Conservation (phyloP, 305 asterid species). For the Fraxinus baroniana region DNA sequence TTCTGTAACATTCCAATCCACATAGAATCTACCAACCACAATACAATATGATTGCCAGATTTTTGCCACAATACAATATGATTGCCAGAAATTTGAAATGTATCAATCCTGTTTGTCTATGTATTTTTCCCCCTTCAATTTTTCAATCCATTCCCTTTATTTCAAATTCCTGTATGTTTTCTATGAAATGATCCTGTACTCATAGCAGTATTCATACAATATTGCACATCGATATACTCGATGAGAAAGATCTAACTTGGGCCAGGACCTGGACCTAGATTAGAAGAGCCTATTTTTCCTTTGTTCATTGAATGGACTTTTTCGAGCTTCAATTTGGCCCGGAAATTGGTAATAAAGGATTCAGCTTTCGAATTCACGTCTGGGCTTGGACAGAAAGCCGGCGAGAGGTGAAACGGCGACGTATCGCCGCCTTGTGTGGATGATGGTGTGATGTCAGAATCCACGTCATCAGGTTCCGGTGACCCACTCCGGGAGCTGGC, state of each 20-base stretch:
- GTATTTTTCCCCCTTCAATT: too few species aligned
- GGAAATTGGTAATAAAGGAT: constrained; percentile 55
- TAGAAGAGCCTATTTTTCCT: constrained; percentile 39
- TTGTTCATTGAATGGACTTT: constrained; percentile 45
- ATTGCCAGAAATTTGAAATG: too few species aligned
- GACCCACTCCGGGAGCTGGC: constrained; percentile 70
- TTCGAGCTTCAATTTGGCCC: constrained; percentile 64
- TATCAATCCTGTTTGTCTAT: too few species aligned
- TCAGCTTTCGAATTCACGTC: constrained; percentile 83
- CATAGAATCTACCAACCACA: neutral
- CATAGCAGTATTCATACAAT: neutral
- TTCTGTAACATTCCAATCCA: neutral
- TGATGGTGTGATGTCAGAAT: constrained; percentile 57
- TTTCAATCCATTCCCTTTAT: too few species aligned
- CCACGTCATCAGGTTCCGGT: constrained; percentile 61
- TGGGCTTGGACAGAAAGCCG: constrained; percentile 73
- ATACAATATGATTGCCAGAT: neutral
- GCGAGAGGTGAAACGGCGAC: constrained; percentile 45
- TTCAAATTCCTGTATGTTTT: too few species aligned
- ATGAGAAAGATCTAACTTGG: constrained; percentile 6
- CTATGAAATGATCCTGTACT: too few species aligned
- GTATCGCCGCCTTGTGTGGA: constrained; percentile 31
- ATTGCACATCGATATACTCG: neutral
- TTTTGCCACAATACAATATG: too few species aligned
- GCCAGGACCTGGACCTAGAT: constrained; percentile 37